These are phyloP conservation scores for Tanacetum coccineum DNA, from an alignment of 129 eudicot genomes.

Conservation along the genomic window DNA sequence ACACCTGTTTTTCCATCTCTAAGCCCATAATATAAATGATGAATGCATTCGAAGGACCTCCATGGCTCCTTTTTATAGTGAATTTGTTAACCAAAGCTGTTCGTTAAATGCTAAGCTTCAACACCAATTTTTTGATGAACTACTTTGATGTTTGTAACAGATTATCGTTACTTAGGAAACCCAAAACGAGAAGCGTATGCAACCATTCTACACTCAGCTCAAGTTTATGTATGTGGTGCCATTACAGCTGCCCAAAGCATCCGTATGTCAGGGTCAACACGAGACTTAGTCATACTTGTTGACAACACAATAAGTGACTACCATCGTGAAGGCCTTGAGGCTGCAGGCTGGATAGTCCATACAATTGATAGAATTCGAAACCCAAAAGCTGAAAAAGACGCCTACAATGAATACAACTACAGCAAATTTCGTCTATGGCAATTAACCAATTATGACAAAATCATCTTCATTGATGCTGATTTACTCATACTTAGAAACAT, in stretches of 20 bases:
- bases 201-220: slow-evolving; percentile 86
- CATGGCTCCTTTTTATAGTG: background rate
- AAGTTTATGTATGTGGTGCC: slow-evolving; percentile 91
- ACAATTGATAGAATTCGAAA: slow-evolving; percentile 80
- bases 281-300: slow-evolving; percentile 84
- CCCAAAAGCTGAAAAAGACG: slow-evolving; percentile 85
- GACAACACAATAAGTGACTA: slow-evolving; percentile 73
- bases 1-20: background rate
- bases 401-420: slow-evolving; percentile 94
- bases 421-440: slow-evolving; percentile 99
- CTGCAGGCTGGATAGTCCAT: slow-evolving; percentile 89
- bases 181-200: slow-evolving; percentile 89
- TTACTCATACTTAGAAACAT: slow-evolving; percentile 74
- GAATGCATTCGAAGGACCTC: background rate
- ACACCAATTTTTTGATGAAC: background rate
- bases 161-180: slow-evolving; percentile 54
- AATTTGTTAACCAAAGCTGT: background rate
- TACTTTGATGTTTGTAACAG: slow-evolving; percentile 35
- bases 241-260: slow-evolving; percentile 97
- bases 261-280: slow-evolving; percentile 85
- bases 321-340: slow-evolving; percentile 72
- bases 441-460: slow-evolving; percentile 79
- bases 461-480: slow-evolving; percentile 94
- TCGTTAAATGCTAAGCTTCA: background rate
- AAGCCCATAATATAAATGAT: background rate